Evolutionary conservation across 1,284 basidiomycete species (phyloP).

Genomic region (Amylostereum areolatum): DNA sequence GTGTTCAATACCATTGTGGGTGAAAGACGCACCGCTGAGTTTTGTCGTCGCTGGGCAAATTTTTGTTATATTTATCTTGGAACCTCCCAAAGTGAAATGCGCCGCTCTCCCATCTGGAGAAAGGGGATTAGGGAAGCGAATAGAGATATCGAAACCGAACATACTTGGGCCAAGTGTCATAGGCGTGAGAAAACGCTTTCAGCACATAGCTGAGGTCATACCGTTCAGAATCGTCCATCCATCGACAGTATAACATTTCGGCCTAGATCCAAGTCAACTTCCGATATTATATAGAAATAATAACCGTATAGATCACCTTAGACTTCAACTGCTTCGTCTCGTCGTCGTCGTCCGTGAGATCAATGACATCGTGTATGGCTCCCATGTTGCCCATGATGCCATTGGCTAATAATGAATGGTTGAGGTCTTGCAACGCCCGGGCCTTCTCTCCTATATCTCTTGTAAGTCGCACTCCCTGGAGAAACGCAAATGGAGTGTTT

Average conservation of each 20-base stretch:
- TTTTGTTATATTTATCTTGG: constrained; percentile 72
- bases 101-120: constrained; percentile 75
- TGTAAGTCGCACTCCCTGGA: constrained; percentile 88
- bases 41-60: constrained; percentile 45
- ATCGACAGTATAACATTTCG: constrained; percentile 82
- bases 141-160: constrained; percentile 15
- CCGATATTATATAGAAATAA: background rate
- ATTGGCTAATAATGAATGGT: constrained; percentile 62
- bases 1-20: background rate
- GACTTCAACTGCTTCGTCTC: constrained; percentile 53
- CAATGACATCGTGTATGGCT: constrained; percentile 32
- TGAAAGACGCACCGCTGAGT: constrained; percentile 19
- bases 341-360: constrained; percentile 50
- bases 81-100: constrained; percentile 85
- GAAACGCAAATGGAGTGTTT: constrained; percentile 75
- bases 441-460: constrained; percentile 79
- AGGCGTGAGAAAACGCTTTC: constrained; percentile 52
- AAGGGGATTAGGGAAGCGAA: constrained; percentile 7
- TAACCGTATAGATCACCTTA: constrained; percentile 46
- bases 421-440: constrained; percentile 85
- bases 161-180: constrained; percentile 52
- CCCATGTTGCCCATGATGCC: constrained; percentile 29
- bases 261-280: constrained; percentile 44
- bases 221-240: constrained; percentile 90
- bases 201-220: constrained; percentile 68